Evolutionary conservation across 768 basidiomycete species (phyloP).

Genomic region (Calocybe indica): DNA sequence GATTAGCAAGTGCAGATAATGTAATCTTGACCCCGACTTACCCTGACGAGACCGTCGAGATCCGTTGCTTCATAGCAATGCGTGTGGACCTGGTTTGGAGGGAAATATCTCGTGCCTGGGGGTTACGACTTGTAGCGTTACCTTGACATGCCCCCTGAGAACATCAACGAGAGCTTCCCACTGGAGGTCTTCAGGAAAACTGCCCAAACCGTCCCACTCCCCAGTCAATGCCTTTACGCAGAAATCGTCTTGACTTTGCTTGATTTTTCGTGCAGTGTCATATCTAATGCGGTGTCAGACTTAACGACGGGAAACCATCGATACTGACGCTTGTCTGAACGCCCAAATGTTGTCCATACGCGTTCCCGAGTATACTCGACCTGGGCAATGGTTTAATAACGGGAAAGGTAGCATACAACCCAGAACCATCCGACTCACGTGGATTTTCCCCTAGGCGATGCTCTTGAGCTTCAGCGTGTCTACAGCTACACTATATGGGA

Average conservation of each 20-base stretch:
- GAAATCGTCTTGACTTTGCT: slow-evolving; percentile 61
- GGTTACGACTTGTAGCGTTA: slow-evolving; percentile 14
- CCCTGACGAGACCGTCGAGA: slow-evolving; percentile 60
- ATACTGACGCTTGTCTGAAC: slow-evolving; percentile 48
- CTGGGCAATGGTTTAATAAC: slow-evolving; percentile 52
- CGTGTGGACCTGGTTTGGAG: slow-evolving; percentile 23
- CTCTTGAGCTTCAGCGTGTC: no score
- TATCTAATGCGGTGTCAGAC: slow-evolving; percentile 24
- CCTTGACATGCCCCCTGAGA: slow-evolving; percentile 70
- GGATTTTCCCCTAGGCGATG: no score
- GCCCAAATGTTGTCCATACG: slow-evolving; percentile 64
- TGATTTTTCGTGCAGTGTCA: slow-evolving; percentile 58
- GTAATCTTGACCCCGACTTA: slow-evolving; percentile 20
- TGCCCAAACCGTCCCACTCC: slow-evolving; percentile 19
- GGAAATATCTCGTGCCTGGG: not conserved
- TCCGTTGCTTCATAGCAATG: slow-evolving; percentile 57
- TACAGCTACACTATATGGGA: slow-evolving; percentile 4
- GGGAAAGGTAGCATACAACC: not conserved
- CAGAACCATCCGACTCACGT: no score
- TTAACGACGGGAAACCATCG: no score
- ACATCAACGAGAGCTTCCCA: slow-evolving; percentile 71
- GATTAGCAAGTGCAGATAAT: not conserved
- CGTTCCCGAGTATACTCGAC: slow-evolving; percentile 34
- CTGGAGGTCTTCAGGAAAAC: slow-evolving; percentile 63
- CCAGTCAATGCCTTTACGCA: slow-evolving; percentile 41